Conservation (phyloP, 495 filamentous ascomycete species). For the Staphylotrichum longicolle region DNA sequence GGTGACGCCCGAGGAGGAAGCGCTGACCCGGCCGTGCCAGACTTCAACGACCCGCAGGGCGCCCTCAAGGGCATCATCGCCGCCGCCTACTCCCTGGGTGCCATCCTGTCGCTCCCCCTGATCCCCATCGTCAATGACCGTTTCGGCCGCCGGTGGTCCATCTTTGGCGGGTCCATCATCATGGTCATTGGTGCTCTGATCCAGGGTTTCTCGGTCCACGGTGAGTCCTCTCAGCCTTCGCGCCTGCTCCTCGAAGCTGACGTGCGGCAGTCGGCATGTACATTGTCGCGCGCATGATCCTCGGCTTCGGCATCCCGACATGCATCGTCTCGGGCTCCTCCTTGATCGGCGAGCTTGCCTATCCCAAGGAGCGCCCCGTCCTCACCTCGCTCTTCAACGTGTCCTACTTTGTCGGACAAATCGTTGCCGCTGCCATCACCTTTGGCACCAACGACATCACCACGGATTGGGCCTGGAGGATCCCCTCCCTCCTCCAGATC, state of each 20-base stretch:
- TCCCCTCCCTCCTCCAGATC: conserved; percentile 60
- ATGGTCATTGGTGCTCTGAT: conserved; percentile 59
- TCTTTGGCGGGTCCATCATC: conserved; percentile 56
- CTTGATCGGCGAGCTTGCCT: conserved; percentile 62
- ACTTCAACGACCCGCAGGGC: conserved; percentile 40
- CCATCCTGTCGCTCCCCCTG: conserved; percentile 48
- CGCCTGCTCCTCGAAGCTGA: background rate
- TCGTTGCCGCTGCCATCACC: conserved; percentile 59
- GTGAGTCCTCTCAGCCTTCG: conserved; percentile 24
- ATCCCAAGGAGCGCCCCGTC: conserved; percentile 64
- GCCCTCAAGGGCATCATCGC: conserved; percentile 23
- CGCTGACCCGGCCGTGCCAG: conserved; percentile 23
- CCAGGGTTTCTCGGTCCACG: conserved; percentile 44
- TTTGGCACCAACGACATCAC: conserved; percentile 58
- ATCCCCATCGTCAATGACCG: conserved; percentile 50
- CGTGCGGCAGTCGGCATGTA: conserved; percentile 53
- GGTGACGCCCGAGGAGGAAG: background rate
- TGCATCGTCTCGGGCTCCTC: conserved; percentile 64
- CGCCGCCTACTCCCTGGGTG: conserved; percentile 40
- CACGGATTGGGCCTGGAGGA: conserved; percentile 62
- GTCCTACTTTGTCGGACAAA: conserved; percentile 61
- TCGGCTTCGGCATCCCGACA: conserved; percentile 64
- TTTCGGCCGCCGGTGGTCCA: conserved; percentile 52
- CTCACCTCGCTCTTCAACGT: conserved; percentile 69
- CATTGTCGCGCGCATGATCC: conserved; percentile 61